Evolutionary conservation across 805 yeast genomes (phyloP), one percentile per base, ranked within the genome.

Genomic region (Zygosaccharomyces pseudorouxii): DNA sequence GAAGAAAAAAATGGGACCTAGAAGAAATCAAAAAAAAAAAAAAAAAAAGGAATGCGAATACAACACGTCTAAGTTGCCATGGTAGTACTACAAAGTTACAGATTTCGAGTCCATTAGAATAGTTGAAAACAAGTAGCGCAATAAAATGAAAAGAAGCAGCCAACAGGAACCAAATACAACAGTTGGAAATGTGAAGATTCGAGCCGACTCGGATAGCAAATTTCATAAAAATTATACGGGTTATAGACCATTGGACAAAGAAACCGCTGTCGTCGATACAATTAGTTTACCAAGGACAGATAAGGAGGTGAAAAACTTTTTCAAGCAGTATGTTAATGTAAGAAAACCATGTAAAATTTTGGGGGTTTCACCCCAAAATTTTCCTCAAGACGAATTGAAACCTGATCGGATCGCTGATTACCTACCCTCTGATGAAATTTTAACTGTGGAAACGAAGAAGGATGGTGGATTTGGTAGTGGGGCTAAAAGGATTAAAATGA

Each of bases 381-480:
- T 76, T 30, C 65, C 72, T 19, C 33, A 70, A 4, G 55, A 56
- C 1, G 40, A 57, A 4, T 71, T 80, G 50, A 56, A 59, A 8
- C 58, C 73, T 5, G 66, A 64, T 2, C 57, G 60, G 1, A 61
- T 82, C 6, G 69, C 52, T 4, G 60, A 65, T 2, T 68, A 71
- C 2, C 64, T 82, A 20, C 53, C 63, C 3, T 69, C 68, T 39
- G 62, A 70, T 18, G 58, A 56, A 28, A 51, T 58, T 23, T 58
- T 84, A 31, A 79, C 81, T 54, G 80, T 84, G 14, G 92, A 85
- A 58, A 73, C 73, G 53, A 78, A 79, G 56, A 62, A 64, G 11
- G 64, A 71, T 38, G 81, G 81, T 42, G 90, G 90, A 2, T 85
- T 78, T 65, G 92, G 92, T 1, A 76, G 82, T 40, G 89, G 89